Evolutionary conservation across 2,329 filamentous ascomycete species (phyloP), one percentile per base, ranked within the genome.

Genomic region (Periconia sp.): DNA sequence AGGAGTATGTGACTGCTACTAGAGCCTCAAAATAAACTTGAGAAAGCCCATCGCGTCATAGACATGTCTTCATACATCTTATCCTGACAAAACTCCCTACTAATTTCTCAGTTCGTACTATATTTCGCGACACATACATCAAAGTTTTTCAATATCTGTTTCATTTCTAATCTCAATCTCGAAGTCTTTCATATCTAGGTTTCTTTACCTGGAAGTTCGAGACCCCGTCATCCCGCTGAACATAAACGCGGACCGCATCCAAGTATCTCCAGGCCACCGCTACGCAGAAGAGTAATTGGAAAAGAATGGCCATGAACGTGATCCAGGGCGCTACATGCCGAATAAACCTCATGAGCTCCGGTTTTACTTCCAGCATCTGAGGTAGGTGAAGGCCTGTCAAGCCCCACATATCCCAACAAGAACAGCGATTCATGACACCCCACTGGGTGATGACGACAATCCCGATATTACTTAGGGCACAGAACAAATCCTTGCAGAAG

Each of bases 401-500:
- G 2, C 55, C 52, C 46, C 47, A 52, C 28, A 41, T 43, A 1
- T 48, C 44, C 50, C 52, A 58, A 22, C 55, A 58, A 5, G 46
- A 43, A 36, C 52, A 56, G 8, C 48, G 40, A 36, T 56, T 50
- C 52, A 56, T 47, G 19, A 56, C 48, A 0, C 52, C 52, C 52
- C 52, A 56, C 37, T 54, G 55, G 1, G 48, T 50, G 2, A 58
- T 32, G 7, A 52, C 23, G 5, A 56, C 28, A 13, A 52, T 40
- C 5, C 18, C 43, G 17, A 56, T 46, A 30, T 40, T 54, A 17
- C 33, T 40, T 11, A 52, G 30, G 3, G 50, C 37, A 23, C 37
- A 44, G n/a, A 54, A 24, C 4, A 46, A 12, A 24, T 58, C 55
- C 32, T 58, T 57, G 39, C 35, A 50, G 26, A 54, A 55, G 11